Percentiles rank a stretch among this genome's conserved stretches.
phyloP scores from a whole-genome alignment of 768 basidiomycete genomes.

The Suillus alpinus region DNA sequence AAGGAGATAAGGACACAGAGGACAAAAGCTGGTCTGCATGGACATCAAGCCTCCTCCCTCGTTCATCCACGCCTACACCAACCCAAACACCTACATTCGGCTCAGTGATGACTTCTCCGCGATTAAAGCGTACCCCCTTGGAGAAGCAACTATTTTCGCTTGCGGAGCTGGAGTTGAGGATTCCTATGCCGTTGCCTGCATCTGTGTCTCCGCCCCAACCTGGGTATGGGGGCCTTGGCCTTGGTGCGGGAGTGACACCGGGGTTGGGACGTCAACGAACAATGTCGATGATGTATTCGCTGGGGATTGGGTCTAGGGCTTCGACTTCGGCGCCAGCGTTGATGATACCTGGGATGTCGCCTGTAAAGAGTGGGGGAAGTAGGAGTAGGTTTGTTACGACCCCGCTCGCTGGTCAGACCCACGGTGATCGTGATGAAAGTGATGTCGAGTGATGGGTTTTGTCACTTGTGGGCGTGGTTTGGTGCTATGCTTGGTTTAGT shows the following conservation, averaged over 20 bases:
- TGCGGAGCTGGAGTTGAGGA: slow-evolving; percentile 45
- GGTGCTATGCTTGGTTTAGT: not conserved
- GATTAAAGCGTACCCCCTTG: slow-evolving; percentile 50
- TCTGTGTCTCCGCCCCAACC: slow-evolving; percentile 1
- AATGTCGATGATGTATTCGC: slow-evolving; percentile 60
- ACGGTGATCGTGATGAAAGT: slow-evolving; percentile 12
- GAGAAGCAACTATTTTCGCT: slow-evolving; percentile 31
- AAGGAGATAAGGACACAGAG: slow-evolving; percentile 7
- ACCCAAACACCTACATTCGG: slow-evolving; percentile 60
- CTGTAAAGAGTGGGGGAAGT: not conserved
- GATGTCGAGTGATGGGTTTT: slow-evolving; percentile 19
- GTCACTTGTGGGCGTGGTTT: not conserved
- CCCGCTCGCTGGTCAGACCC: not conserved
- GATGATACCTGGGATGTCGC: slow-evolving; percentile 7
- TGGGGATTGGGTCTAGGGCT: slow-evolving; percentile 52
- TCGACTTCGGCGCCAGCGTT: not conserved
- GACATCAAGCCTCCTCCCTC: slow-evolving; percentile 54
- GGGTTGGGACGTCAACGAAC: slow-evolving; percentile 38
- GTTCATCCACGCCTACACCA: slow-evolving; percentile 33
- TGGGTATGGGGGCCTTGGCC: slow-evolving; percentile 15
- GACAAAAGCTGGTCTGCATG: slow-evolving; percentile 41
- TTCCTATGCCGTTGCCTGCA: slow-evolving; percentile 50
- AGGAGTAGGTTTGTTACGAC: not conserved
- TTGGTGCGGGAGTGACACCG: slow-evolving; percentile 15
- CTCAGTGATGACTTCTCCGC: slow-evolving; percentile 64